phyloP scores from a whole-genome alignment of 1,139 yeast genomes.

The Blastobotrys apis region DNA sequence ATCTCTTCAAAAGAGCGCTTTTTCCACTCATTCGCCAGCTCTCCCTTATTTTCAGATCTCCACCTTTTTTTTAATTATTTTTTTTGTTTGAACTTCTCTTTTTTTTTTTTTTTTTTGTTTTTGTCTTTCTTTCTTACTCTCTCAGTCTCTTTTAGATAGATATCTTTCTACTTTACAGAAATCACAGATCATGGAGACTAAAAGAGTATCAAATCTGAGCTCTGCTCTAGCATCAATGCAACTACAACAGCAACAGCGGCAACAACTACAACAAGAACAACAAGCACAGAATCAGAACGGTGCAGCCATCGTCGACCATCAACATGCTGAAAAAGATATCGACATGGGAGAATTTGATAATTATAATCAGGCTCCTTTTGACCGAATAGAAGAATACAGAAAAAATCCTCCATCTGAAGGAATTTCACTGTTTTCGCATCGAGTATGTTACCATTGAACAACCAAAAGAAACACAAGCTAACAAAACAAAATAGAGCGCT shows the following conservation, averaged over 20 bases:
- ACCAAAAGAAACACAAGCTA: neutral
- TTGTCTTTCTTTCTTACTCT: neutral
- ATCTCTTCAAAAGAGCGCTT: too few relatives aligned
- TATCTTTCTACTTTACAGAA: too few relatives aligned
- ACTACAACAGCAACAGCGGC: slow-evolving; percentile 14
- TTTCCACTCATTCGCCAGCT: neutral
- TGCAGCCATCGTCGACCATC: neutral
- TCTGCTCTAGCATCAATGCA: slow-evolving; percentile 32
- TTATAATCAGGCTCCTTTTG: slow-evolving; percentile 22
- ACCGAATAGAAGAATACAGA: slow-evolving; percentile 68
- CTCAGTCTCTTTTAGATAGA: too few relatives aligned
- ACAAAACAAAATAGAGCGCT: slow-evolving; percentile 47
- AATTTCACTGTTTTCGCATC: slow-evolving; percentile 79
- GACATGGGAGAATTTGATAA: slow-evolving; percentile 1
- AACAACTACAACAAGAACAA: slow-evolving; percentile 13
- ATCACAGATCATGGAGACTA: slow-evolving; percentile 10
- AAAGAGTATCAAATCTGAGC: slow-evolving; percentile 30
- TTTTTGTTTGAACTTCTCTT: slow-evolving; percentile 1
- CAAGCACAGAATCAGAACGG: neutral
- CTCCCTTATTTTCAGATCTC: too few relatives aligned
- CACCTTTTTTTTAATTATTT: too few relatives aligned
- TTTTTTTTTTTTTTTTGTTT: neutral
- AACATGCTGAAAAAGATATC: neutral
- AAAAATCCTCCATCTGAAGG: slow-evolving; percentile 79
- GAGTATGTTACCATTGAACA: slow-evolving; percentile 32